A percentile compares a stretch with the other conserved stretches of the same genome.
These are phyloP conservation scores for Avena insularis DNA, from an alignment of 176 grass and related monocot genomes.

Conservation along the genomic window DNA sequence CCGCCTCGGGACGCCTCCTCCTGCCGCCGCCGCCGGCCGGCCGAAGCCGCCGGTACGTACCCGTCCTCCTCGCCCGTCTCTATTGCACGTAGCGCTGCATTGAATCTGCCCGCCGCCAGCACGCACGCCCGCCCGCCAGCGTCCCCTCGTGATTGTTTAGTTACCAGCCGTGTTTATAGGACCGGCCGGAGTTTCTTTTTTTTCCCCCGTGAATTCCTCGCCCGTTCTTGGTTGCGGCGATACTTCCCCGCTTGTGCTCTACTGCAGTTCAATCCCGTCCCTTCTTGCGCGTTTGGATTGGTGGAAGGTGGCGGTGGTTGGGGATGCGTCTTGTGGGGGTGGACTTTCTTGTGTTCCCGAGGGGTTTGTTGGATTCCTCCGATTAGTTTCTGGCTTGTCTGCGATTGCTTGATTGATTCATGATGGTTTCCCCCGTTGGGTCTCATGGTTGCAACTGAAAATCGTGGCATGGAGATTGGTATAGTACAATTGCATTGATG, in stretches of 20 bases:
- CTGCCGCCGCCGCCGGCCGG: conserved; percentile 14
- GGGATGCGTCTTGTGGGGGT: conserved; percentile 9
- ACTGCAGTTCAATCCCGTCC: background rate
- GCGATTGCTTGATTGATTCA: conserved; percentile 31
- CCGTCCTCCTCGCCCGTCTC: background rate
- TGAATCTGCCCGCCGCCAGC: conserved; percentile 1
- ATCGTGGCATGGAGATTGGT: background rate
- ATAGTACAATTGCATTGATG: background rate
- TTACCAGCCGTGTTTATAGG: background rate
- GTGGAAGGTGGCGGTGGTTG: conserved; percentile 68
- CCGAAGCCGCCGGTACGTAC: conserved; percentile 43
- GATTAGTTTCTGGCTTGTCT: conserved; percentile 21
- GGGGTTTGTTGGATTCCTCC: conserved; percentile 28
- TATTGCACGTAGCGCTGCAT: conserved; percentile 39
- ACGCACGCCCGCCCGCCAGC: background rate
- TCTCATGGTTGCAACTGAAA: conserved; percentile 5
- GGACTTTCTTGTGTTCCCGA: conserved; percentile 26
- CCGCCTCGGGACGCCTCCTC: background rate
- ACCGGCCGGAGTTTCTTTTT: background rate
- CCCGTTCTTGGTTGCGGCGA: background rate
- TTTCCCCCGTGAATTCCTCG: conserved; percentile 11
- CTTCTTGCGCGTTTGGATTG: conserved; percentile 46
- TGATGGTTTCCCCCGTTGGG: background rate
- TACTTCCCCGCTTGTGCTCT: background rate
- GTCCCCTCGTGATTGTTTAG: background rate